Evolutionary conservation across 345 rosid species (phyloP).

Genomic region (Leavenworthia alabamica): DNA sequence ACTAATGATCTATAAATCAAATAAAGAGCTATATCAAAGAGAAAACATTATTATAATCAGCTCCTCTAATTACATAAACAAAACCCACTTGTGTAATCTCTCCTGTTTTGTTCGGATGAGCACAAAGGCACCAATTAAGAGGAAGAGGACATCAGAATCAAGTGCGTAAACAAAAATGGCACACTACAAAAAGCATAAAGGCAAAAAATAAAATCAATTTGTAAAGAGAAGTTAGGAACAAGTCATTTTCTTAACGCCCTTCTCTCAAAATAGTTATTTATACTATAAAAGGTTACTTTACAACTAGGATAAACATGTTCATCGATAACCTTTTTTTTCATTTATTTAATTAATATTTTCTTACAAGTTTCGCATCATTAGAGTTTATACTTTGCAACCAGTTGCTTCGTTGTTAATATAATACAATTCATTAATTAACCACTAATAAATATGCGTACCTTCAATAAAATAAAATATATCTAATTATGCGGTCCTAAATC

Average conservation of each 20-base stretch:
- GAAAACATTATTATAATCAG: no score
- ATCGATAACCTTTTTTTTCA: background rate
- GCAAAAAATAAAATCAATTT: constrained; percentile 25
- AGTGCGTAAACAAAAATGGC: constrained; percentile 32
- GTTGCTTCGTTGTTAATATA: background rate
- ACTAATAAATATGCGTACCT: background rate
- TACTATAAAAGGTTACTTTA: constrained; percentile 14
- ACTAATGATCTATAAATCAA: no score
- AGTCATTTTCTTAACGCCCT: constrained; percentile 41
- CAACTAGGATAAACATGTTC: constrained; percentile 25
- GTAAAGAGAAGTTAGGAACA: constrained; percentile 45
- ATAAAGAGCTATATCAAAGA: no score
- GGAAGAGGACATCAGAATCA: constrained; percentile 22
- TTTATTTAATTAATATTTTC: background rate
- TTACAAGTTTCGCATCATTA: constrained; percentile 9
- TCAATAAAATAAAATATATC: background rate
- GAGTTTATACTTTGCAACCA: constrained; percentile 20
- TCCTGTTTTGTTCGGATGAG: no score
- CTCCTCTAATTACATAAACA: no score
- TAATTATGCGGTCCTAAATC: background rate
- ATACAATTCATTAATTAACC: background rate
- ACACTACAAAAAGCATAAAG: constrained; percentile 25
- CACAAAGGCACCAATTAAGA: constrained; percentile 26
- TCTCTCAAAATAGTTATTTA: constrained; percentile 16
- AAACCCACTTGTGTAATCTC: no score